Percentiles rank a stretch among this genome's conserved stretches.
Evolutionary conservation across 75 land plant species (phyloP).

Genomic region (Sequoia sempervirens): DNA sequence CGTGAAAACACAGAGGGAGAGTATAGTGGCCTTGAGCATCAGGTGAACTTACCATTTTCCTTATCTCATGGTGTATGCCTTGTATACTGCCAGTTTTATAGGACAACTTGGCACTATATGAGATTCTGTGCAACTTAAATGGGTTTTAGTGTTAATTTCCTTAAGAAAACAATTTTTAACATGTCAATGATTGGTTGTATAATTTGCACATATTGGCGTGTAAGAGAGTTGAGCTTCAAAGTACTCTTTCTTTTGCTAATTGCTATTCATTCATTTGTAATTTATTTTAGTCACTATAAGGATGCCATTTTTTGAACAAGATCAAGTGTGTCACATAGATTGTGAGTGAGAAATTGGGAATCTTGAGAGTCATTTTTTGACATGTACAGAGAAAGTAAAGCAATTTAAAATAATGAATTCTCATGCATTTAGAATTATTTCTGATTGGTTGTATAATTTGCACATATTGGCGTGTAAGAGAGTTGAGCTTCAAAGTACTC

Average conservation of each 20-base stretch:
- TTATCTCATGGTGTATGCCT: neutral
- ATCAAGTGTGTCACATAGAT: neutral
- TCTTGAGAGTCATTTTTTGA: neutral
- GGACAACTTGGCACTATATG: neutral
- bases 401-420: neutral
- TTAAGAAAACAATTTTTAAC: neutral
- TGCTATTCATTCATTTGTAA: neutral
- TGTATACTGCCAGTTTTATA: neutral
- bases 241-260: neutral
- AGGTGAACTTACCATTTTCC: constrained; percentile 42
- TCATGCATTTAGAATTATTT: neutral
- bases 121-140: neutral
- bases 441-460: neutral
- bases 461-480: neutral
- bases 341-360: neutral
- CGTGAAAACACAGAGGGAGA: constrained; percentile 99
- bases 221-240: neutral
- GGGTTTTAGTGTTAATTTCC: neutral
- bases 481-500: neutral
- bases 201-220: neutral
- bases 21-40: constrained; percentile 99
- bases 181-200: neutral
- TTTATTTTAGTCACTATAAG: neutral
- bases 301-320: neutral
- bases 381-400: neutral